phyloP scores from a whole-genome alignment of 768 basidiomycete genomes.

The Melanogaster broomeanus region DNA sequence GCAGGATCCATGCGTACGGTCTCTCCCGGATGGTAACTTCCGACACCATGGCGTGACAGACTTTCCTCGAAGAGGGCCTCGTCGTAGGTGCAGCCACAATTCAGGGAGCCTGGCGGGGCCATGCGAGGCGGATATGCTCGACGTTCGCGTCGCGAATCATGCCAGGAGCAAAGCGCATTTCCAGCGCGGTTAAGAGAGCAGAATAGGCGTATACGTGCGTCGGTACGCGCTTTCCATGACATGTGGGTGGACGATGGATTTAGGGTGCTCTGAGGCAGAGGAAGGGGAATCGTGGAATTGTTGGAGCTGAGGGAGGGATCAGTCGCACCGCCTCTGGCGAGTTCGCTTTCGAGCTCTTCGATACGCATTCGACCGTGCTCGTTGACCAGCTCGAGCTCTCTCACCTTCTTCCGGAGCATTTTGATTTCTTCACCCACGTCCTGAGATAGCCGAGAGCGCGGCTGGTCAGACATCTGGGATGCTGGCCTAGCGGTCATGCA shows the following conservation, averaged over 20 bases:
- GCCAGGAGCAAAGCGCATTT: conserved; percentile 89
- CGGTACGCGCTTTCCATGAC: conserved; percentile 73
- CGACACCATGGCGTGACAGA: conserved; percentile 74
- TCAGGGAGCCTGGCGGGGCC: conserved; percentile 76
- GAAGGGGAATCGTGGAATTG: conserved; percentile 11
- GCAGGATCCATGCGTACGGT: conserved; percentile 88
- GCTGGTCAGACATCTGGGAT: conserved; percentile 27
- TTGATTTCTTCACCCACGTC: conserved; percentile 52
- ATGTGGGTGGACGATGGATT: conserved; percentile 47
- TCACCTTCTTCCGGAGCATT: conserved; percentile 56
- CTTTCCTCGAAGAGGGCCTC: conserved; percentile 89
- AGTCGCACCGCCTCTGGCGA: conserved; percentile 34
- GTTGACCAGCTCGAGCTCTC: conserved; percentile 64
- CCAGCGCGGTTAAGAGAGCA: conserved; percentile 87
- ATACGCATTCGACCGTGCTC: conserved; percentile 50
- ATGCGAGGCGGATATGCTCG: conserved; percentile 75
- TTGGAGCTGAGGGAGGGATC: conserved; percentile 22
- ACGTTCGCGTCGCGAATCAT: conserved; percentile 84
- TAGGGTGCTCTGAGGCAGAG: conserved; percentile 29
- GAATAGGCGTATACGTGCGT: conserved; percentile 67
- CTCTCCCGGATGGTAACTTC: conserved; percentile 83
- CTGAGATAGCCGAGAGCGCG: conserved; percentile 22
- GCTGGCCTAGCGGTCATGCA: conserved; percentile 17
- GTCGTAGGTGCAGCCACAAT: conserved; percentile 84
- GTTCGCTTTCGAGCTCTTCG: conserved; percentile 47